Evolutionary conservation across 805 yeast species (phyloP).

Genomic region (Saccharomycopsis sp.): DNA sequence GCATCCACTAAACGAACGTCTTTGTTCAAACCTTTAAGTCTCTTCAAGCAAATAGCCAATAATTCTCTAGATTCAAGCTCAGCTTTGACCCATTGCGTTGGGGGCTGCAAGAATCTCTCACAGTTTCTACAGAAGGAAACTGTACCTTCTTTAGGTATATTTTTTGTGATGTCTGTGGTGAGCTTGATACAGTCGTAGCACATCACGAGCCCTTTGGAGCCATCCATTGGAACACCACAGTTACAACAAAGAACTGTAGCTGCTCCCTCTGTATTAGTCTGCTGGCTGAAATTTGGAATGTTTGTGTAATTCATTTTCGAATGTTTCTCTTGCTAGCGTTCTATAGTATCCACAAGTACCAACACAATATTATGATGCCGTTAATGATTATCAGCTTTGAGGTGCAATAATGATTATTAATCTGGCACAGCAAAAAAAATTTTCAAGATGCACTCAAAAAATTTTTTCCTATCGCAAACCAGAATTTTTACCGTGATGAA

Average conservation of each 20-base stretch:
- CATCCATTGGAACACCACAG: conserved; percentile 99
- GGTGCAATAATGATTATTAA: neutral
- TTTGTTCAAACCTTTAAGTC: conserved; percentile 79
- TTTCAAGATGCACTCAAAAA: neutral
- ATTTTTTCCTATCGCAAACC: no score
- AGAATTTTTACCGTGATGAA: no score
- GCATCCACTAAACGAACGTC: conserved; percentile 83
- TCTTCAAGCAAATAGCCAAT: conserved; percentile 80
- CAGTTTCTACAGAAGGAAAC: conserved; percentile 94
- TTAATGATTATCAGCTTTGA: neutral
- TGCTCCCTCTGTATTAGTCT: conserved; percentile 24
- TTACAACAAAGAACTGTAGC: conserved; percentile 95
- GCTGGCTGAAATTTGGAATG: conserved; percentile 17
- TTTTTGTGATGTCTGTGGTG: conserved; percentile 89
- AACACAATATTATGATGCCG: neutral
- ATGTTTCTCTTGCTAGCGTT: no score
- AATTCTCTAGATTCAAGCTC: conserved; percentile 89
- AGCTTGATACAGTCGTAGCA: conserved; percentile 95
- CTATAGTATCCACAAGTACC: no score
- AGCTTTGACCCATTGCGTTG: conserved; percentile 86
- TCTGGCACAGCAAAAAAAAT: neutral
- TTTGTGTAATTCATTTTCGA: conserved; percentile 18
- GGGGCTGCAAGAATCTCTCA: conserved; percentile 93
- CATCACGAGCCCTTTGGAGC: conserved; percentile 87
- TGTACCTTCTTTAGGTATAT: conserved; percentile 90